Base-by-base conservation (phyloP, 2,329 filamentous ascomycete species). In the Beauveria caledonica region DNA sequence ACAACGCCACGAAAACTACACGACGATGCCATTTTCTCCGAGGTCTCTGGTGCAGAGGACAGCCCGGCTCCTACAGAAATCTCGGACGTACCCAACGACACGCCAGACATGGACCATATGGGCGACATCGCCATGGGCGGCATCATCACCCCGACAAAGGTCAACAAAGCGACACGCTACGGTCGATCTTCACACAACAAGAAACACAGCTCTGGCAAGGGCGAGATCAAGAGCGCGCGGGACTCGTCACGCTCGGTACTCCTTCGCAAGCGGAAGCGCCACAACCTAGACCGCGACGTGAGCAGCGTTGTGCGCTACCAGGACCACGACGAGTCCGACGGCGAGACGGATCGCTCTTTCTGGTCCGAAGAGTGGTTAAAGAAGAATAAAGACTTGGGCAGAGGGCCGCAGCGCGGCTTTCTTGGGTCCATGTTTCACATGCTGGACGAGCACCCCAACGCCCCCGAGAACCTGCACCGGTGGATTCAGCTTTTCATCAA, bases 401-500 rank as follows among this genome's bases (percentile, higher is more conserved):
- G 25, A 39, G 36, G 17, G 48, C 64, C 61, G 53, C 54, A 64
- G 33, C 60, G 64, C 29, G 69, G 72, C 40, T 63, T 70, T 45
- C 63, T 76, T 72, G 77, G 76, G 60, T 80, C 65, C 27, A 73
- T 84, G 60, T 75, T 85, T 52, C 73, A 78, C 59, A 76, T 77
- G 40, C 72, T 86, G 62, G 80, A 83, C 64, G 78, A 81, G 60
- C 79, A 86, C 65, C 82, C 82, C 3, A 79, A 81, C 60, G 80
- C 82, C 19, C 84, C 84, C 1, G 79, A 83, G 27, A 80, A 86
- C 62, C 71, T 86, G 45, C 82, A 81, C 52, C 78, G 79, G 63
- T 87, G 84, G 80, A 72, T 86, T 39, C 79, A 82, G 60, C 74
- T 86, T 3, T 69, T 80, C 2, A 81, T 91, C 74, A 91, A 90